Evolutionary conservation across 129 eudicot genomes (phyloP).

Genomic region (Apium graveolens): DNA sequence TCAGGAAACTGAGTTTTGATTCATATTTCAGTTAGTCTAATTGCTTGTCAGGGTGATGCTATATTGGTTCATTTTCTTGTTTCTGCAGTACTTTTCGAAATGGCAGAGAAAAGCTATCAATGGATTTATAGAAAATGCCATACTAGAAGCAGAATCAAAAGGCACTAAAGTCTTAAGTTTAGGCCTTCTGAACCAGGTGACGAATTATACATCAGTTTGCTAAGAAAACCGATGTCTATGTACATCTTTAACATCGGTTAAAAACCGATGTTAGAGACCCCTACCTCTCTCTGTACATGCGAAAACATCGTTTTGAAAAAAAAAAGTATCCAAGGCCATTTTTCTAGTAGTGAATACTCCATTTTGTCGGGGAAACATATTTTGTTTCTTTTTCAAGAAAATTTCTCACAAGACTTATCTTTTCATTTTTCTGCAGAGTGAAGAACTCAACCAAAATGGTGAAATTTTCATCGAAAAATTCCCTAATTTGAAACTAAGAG

Average conservation of each 20-base stretch:
- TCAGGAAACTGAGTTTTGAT: neutral
- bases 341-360: too few relatives aligned
- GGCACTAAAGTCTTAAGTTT: constrained; percentile 64
- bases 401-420: neutral
- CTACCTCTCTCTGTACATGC: too few relatives aligned
- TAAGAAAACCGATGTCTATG: too few relatives aligned
- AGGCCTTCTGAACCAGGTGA: constrained; percentile 78
- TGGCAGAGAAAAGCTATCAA: constrained; percentile 68
- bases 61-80: neutral
- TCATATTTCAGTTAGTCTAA: neutral
- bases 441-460: constrained; percentile 58
- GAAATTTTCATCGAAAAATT: constrained; percentile 44
- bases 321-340: too few relatives aligned
- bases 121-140: constrained; percentile 69
- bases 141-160: constrained; percentile 56
- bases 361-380: neutral
- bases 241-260: too few relatives aligned
- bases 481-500: constrained; percentile 50
- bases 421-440: constrained; percentile 24
- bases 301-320: too few relatives aligned
- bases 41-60: neutral
- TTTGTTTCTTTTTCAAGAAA: neutral
- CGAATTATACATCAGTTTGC: too few relatives aligned
- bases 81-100: constrained; percentile 44
- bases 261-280: too few relatives aligned